phyloP scores from a whole-genome alignment of 1,284 basidiomycete species.

The Fomitopsis schrenkii region DNA sequence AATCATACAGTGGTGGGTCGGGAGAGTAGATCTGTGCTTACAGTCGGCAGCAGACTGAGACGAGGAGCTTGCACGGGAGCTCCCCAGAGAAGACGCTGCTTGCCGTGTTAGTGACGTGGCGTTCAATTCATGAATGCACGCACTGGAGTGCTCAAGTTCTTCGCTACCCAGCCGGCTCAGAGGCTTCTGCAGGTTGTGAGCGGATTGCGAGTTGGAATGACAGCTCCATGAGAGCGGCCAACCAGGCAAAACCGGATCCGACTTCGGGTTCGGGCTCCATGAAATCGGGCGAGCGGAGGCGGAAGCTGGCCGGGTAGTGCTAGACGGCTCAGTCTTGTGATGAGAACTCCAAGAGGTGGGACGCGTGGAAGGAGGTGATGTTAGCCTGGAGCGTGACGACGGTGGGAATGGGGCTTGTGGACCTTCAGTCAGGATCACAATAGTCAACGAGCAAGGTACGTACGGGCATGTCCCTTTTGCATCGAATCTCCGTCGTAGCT shows the following conservation, averaged over 20 bases:
- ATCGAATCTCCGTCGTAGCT: slow-evolving; percentile 38
- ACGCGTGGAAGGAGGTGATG: not conserved
- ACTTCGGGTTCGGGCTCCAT: slow-evolving; percentile 5
- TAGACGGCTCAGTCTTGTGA: not conserved
- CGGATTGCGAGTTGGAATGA: slow-evolving; percentile 23
- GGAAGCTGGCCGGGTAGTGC: not conserved
- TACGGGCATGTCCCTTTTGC: slow-evolving; percentile 12
- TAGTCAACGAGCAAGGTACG: slow-evolving; percentile 1
- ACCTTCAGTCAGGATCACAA: not conserved
- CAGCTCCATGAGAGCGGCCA: slow-evolving; percentile 16
- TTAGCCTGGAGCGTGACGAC: slow-evolving; percentile 8
- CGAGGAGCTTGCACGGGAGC: slow-evolving; percentile 16
- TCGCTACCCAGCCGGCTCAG: slow-evolving; percentile 19
- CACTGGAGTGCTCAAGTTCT: slow-evolving; percentile 22
- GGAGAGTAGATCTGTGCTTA: slow-evolving; percentile 2
- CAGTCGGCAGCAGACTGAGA: slow-evolving; percentile 18
- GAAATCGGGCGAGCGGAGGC: slow-evolving; percentile 12
- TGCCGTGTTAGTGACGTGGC: not conserved
- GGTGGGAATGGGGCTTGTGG: slow-evolving; percentile 18
- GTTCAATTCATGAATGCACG: slow-evolving; percentile 3
- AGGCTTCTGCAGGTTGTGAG: slow-evolving; percentile 17
- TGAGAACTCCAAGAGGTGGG: not conserved
- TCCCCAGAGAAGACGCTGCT: slow-evolving; percentile 15
- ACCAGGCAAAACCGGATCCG: not conserved
- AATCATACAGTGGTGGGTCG: not conserved